Evolutionary conservation across 2,329 filamentous ascomycete genomes (phyloP), one percentile per base, ranked within the genome.

Genomic region (Eutypella sp.): DNA sequence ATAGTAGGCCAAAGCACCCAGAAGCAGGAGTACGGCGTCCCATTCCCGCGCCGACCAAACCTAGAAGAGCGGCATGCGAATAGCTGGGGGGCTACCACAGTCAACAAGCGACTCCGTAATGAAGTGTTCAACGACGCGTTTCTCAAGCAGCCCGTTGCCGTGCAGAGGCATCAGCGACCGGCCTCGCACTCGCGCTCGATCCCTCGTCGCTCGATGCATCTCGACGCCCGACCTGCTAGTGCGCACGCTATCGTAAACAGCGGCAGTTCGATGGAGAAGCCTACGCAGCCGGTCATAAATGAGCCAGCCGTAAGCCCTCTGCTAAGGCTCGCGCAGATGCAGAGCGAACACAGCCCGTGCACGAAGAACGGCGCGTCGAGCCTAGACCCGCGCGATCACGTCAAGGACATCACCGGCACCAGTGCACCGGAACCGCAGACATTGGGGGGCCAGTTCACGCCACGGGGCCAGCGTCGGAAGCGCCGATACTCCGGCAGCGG

Each of bases 121-220:
- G 89, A 95, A 64, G 90, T 96, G 1, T 85, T 96, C 60, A 88
- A 90, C 33, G 91, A 96, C 62, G 92, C 92, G 0, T 96, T 96
- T 59, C 73, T 89, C 37, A 89, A 90, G 48, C 86, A 90, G 44
- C 83, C 87, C 0, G 87, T 96, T 49, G 84, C 88, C n/a, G 71
- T 84, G 57, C 88, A 91, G 56, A 84, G 86, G 50, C 84, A 90
- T 49, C 83, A 85, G 25, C 79, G 81, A 50, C 85, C 86, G 51
- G 62, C 62, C 42, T 62, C 61, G 49, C 79, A 83, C 36, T 81
- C 86, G 57, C 76, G 86, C 45, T 76, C 79, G 11, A 72, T 91
- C 27, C 77, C 85, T 24, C 74, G 76, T 5, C 71, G 70, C 27
- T 69, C 69, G 1, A 52, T 76, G 41, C 72, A 74, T 49, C 54